phyloP scores from a whole-genome alignment of 176 grass and related monocot species.

The Rhynchospora tenuis region DNA sequence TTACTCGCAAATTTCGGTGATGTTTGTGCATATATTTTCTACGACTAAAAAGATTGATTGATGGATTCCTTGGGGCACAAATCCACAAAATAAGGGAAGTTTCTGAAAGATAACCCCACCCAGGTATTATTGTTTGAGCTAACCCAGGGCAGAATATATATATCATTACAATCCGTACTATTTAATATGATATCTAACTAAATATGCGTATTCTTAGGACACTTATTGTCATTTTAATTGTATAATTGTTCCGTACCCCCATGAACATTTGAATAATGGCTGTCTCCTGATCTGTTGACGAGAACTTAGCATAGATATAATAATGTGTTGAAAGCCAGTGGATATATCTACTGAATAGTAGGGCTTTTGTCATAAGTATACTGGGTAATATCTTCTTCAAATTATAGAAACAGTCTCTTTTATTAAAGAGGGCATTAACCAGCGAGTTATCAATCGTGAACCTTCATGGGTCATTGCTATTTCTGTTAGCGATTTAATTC shows the following conservation, averaged over 20 bases:
- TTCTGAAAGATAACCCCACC: slow-evolving; percentile 1
- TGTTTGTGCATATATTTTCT: not conserved
- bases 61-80: slow-evolving; percentile 4
- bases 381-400: too few relatives aligned
- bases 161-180: not conserved
- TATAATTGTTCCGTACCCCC: not conserved
- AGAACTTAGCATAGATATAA: not conserved
- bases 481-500: too few relatives aligned
- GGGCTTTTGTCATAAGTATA: not conserved
- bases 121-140: not conserved
- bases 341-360: not conserved
- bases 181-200: slow-evolving; percentile 4
- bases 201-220: slow-evolving; percentile 5
- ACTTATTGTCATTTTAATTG: slow-evolving; percentile 12
- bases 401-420: too few relatives aligned
- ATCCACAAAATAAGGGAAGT: slow-evolving; percentile 1
- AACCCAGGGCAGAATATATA: not conserved
- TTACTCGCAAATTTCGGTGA: slow-evolving; percentile 1
- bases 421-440: too few relatives aligned
- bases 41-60: not conserved
- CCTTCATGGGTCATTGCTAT: too few relatives aligned
- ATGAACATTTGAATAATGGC: slow-evolving; percentile 10
- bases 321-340: not conserved
- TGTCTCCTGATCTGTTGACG: slow-evolving; percentile 17
- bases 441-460: too few relatives aligned